A percentile compares a stretch with the other conserved stretches of the same genome.
These are phyloP conservation scores for Sordariomycetes sp. DNA, from an alignment of 2,329 filamentous ascomycete species.

Conservation along the genomic window DNA sequence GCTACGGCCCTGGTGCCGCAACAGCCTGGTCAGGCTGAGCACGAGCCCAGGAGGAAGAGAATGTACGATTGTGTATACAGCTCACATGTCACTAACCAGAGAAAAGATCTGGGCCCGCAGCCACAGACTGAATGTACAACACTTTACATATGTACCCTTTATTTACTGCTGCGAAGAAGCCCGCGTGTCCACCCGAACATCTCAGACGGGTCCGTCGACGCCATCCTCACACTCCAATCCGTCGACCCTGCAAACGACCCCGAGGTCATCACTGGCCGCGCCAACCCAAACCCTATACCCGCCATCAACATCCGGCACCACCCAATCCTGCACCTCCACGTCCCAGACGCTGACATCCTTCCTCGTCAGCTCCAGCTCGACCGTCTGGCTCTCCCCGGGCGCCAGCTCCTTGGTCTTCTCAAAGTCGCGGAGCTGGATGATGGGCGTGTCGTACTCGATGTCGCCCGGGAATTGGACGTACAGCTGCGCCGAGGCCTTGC, in stretches of 20 bases:
- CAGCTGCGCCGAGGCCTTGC: slow-evolving; percentile 36
- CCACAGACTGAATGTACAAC: too few relatives aligned
- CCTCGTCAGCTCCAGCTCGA: slow-evolving; percentile 52
- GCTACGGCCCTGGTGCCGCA: too few relatives aligned
- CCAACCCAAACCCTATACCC: slow-evolving; percentile 29
- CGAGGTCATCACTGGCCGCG: slow-evolving; percentile 23
- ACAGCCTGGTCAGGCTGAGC: neutral
- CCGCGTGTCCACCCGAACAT: too few relatives aligned
- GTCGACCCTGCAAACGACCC: slow-evolving; percentile 18
- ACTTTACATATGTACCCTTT: too few relatives aligned
- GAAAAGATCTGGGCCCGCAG: too few relatives aligned
- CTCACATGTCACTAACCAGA: too few relatives aligned
- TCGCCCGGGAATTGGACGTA: slow-evolving; percentile 33
- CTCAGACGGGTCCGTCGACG: slow-evolving; percentile 6
- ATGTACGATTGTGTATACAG: neutral
- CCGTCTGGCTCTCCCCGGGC: slow-evolving; percentile 39
- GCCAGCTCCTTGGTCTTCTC: slow-evolving; percentile 52
- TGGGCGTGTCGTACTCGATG: slow-evolving; percentile 49
- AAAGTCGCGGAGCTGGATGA: slow-evolving; percentile 62
- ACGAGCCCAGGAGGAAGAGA: neutral
- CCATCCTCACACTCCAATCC: slow-evolving; percentile 16
- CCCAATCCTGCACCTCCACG: slow-evolving; percentile 58
- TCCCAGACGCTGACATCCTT: slow-evolving; percentile 71
- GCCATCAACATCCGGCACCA: slow-evolving; percentile 28
- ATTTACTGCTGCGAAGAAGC: too few relatives aligned